Evolutionary conservation across 2,329 filamentous ascomycete genomes (phyloP), one percentile per base, ranked within the genome.

Genomic region (Fusarium bulbicola): DNA sequence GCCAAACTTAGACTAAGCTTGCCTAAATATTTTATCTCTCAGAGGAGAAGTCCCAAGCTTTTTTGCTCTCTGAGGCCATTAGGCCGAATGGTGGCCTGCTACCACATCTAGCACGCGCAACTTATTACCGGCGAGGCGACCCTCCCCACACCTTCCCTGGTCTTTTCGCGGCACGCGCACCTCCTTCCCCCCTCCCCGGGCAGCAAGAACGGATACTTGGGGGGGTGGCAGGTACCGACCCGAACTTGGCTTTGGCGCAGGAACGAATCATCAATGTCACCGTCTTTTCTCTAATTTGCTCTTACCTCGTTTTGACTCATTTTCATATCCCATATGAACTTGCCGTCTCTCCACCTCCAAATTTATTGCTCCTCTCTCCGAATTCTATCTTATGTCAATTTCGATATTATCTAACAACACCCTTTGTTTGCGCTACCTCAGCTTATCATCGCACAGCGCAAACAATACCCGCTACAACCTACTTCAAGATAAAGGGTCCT

Each of bases 261-360:
- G 72, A 74, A 74, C 72, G 60, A 74, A 74, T 74, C 71, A 72
- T 72, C 59, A 68, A 74, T 63, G 71, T 74, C 72, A 74, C 72
- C 72, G 72, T 74, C 72, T 74, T 74, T 74, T 74, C 60, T 60
- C 54, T 58, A 72, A 59, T 50, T 74, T 63, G 58, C 62, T 60
- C 66, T 62, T 67, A 62, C 57, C 61, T 73, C 47, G 43, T 71
- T 52, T 74, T 74, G 71, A 74, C 71, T 72, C 68, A 74, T 69
- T 66, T 59, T 53, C 45, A 67, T 56, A 61, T 57, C 40, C 36
- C 57, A 65, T 65, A 63, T 63, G 36, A 66, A 45, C 71, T 57
- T 68, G 47, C 58, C 68, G n/a, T 72, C 46, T 53, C 62, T 61
- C 45, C 57, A 52, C 59, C 58, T 68, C 53, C 34, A 26, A 53